These are phyloP conservation scores for Phycomyces nitens DNA, from an alignment of 192 early-diverging fungal genomes.

Conservation along the genomic window DNA sequence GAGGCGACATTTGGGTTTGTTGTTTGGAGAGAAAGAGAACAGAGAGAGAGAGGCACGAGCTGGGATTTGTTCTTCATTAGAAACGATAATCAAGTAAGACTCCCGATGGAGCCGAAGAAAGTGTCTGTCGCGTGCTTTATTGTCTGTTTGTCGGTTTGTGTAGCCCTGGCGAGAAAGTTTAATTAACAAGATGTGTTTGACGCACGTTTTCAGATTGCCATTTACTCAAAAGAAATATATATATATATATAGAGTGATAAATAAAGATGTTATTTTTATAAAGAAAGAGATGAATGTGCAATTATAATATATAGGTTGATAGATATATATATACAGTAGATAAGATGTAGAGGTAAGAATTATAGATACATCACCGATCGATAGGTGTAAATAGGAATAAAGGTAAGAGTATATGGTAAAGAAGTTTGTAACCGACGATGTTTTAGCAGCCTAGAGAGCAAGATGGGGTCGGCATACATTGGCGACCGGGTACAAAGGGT, in stretches of 20 bases:
- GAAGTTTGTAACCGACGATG: too few species aligned
- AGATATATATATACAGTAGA: too few species aligned
- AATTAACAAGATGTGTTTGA: not conserved
- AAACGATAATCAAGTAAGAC: not conserved
- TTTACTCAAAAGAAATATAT: too few species aligned
- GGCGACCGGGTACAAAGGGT: not conserved
- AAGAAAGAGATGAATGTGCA: too few species aligned
- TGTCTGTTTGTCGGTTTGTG: not conserved
- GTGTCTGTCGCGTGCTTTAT: not conserved
- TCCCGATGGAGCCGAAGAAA: not conserved
- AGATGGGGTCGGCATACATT: not conserved
- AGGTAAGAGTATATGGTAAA: too few species aligned
- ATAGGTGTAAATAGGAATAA: too few species aligned
- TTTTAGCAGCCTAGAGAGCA: not conserved
- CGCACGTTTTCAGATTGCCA: not conserved
- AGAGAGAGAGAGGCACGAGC: not conserved
- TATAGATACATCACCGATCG: too few species aligned
- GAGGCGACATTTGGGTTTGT: conserved; percentile 22
- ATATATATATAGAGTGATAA: too few species aligned
- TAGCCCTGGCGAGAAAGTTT: not conserved
- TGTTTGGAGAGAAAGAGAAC: conserved; percentile 9
- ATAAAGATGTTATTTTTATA: too few species aligned
- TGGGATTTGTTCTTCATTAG: not conserved
- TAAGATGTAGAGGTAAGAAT: too few species aligned
- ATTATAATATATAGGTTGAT: too few species aligned